Base-by-base conservation (phyloP, 2,329 filamentous ascomycete species). In the Catunica adiposa region DNA sequence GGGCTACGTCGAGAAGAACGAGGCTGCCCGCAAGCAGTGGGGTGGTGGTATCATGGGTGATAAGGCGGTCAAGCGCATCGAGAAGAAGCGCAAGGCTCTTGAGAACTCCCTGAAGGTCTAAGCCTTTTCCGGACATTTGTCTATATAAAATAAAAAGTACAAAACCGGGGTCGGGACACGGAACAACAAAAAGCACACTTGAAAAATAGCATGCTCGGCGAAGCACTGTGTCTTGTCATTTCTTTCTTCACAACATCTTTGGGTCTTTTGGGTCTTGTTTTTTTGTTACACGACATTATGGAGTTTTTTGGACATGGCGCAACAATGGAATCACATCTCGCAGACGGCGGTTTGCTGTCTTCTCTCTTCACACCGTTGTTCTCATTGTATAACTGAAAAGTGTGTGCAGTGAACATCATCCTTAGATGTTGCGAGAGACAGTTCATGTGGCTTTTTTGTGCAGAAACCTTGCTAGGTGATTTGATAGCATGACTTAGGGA, bases 71-170 rank as follows among this genome's bases (percentile, higher is more conserved):
- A 80, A 78, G 74, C 75, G 75, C 68, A 78, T 74, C 61, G 73
- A 75, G 73, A 96, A 95, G 86, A 88, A 87, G 79, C 80, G 84
- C 75, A 96, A 96, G 85, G 89, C 89, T 69, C 69, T 92, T 62
- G 92, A 97, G 76, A 75, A 74, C 69, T 89, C 92, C 71, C 89
- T 96, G 82, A 97, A 97, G 86, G 94, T 98, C 77, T 98, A 94
- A 71, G 62, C 63, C 31, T 52, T 25, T 52, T 31, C 31, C 64
- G 63, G 57, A 55, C 42, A 53, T 31, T 51, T 17, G 42, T 53
- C 50, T 44, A 51, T 48, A 20, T 44, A 58, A 54, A 54, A 37
- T 29, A 52, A 58, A 51, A 55, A 56, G 52, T 53, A 55, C 29
- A 59, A 60, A 57, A 48, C 34, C 37, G 56, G 51, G 38, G 47